Evolutionary conservation across 2,329 filamentous ascomycete species (phyloP), one percentile per base, ranked within the genome.

Genomic region (Alternaria consortialis): DNA sequence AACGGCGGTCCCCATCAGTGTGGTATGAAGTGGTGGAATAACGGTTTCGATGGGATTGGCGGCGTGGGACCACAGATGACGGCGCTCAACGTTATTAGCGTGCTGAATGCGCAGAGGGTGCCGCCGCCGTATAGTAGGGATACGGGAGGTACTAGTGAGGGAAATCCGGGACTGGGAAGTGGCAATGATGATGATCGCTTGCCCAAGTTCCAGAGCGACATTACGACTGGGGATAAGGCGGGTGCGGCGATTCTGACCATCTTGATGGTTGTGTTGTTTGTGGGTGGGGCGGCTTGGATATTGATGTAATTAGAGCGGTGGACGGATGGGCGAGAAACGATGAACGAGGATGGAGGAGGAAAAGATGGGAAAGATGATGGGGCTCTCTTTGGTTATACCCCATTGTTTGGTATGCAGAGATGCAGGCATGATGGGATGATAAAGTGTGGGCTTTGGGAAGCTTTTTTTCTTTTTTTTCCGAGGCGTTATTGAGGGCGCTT

Each of bases 11-110:
- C 52, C 20, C 70, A 71, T 40, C 66, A 68, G 34, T 84, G 82
- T 67, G 82, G 82, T 4, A 80, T 77, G 36, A 73, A 75, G 15
- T 84, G 82, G 82, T 77, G 71, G 53, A 74, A 70, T 17, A 62
- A 70, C 7, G 70, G 64, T 2, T 82, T 79, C 65, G 85, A 87
- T 67, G 79, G 82, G 4, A 76, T 74, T 1, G 72, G 74, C 11
- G 85, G 86, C 7, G 85, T 86, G 2, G 85, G 85, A 2, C 83
- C 87, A 72, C 83, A 87, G 74, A 86, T 88, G 84, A 83, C 81
- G 50, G 85, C 84, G 0, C 77, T 88, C 7, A 84, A 84, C 48
- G 80, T 84, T 48, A 81, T 88, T 53, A 75, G 80, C 57, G 80
- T 80, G 36, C 74, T 81, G 50, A 74, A 84, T 27, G 78, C 84